Evolutionary conservation across 2,329 filamentous ascomycete genomes (phyloP).

Genomic region (Cadophora gregata): DNA sequence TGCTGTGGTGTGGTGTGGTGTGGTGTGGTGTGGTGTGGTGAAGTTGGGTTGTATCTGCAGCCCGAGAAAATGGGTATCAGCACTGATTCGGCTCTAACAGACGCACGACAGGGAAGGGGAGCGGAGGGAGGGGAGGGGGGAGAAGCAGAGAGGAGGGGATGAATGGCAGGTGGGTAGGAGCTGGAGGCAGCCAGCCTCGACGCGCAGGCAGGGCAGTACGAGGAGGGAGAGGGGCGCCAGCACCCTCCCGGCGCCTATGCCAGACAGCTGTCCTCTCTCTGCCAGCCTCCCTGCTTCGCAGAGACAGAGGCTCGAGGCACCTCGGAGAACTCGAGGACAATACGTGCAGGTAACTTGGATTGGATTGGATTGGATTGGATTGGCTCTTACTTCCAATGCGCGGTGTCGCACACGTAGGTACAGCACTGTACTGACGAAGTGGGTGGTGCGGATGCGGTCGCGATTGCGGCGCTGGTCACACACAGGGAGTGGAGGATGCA

Average conservation of each 20-base stretch:
- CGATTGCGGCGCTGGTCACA: neutral
- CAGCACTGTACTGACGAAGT: neutral
- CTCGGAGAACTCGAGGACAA: neutral
- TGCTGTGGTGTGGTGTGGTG: too few species aligned
- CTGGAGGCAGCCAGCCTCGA: neutral
- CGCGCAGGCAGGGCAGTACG: neutral
- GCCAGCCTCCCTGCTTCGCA: neutral
- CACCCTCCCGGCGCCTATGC: neutral
- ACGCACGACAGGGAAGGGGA: neutral
- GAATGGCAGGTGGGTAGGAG: too few species aligned
- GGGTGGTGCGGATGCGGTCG: neutral
- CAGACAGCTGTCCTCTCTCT: neutral
- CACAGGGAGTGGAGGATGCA: neutral
- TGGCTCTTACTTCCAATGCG: neutral
- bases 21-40: neutral
- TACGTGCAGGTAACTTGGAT: neutral
- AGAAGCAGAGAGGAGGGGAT: too few species aligned
- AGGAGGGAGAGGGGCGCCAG: neutral
- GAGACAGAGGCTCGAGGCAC: neutral
- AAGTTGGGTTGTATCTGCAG: conserved; percentile 10
- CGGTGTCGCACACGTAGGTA: neutral
- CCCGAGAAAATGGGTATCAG: conserved; percentile 14
- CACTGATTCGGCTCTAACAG: conserved; percentile 9
- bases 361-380: neutral
- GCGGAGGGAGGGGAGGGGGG: too few species aligned